Conservation (phyloP, 2,329 filamentous ascomycete genomes). For the Venturia pyrina region DNA sequence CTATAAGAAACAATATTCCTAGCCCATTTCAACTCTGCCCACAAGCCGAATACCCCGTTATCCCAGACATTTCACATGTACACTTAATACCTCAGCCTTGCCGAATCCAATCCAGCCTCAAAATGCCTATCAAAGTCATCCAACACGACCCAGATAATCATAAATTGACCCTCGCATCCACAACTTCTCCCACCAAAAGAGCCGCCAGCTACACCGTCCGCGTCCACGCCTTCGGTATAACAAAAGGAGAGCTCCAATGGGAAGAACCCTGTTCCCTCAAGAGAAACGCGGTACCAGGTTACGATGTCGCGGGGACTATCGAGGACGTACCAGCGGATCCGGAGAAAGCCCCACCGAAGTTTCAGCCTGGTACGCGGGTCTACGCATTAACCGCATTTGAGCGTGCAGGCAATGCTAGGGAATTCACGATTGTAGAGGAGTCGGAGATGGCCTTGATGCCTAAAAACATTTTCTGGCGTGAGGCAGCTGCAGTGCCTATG, state of each 20-base stretch:
- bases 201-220: constrained; percentile 30
- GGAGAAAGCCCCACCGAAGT: background rate
- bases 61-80: no score
- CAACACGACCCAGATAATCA: constrained; percentile 16
- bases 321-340: constrained; percentile 22
- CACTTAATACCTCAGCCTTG: background rate
- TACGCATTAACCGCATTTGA: constrained; percentile 9
- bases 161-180: constrained; percentile 16
- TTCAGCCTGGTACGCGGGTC: background rate
- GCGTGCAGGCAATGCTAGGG: constrained; percentile 9
- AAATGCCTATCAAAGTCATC: constrained; percentile 12
- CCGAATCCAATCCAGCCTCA: background rate
- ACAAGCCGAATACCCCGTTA: no score
- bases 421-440: constrained; percentile 3
- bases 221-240: constrained; percentile 30
- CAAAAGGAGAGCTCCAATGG: constrained; percentile 35
- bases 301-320: constrained; percentile 33
- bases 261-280: constrained; percentile 21
- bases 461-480: background rate
- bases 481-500: constrained; percentile 12
- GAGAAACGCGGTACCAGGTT: constrained; percentile 27
- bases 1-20: background rate
- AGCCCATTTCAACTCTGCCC: background rate
- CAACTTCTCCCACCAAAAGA: constrained; percentile 17
- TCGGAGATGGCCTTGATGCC: constrained; percentile 9